Percentiles rank a stretch among this genome's conserved stretches.
Evolutionary conservation across 495 filamentous ascomycete species (phyloP).

Genomic region (Hypomontagnella monticulosa): DNA sequence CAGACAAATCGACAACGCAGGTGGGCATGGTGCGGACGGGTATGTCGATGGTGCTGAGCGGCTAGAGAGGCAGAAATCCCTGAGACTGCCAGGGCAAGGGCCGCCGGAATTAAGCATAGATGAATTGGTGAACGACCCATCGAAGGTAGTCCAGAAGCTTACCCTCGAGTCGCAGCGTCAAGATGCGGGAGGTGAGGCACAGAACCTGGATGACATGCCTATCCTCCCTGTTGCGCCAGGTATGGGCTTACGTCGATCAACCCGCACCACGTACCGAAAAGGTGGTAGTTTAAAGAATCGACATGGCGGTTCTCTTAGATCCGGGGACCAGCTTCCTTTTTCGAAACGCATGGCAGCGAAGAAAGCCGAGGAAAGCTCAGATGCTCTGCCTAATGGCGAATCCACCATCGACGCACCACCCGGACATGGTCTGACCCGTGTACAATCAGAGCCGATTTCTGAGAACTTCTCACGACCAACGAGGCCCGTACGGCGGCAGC

Average conservation of each 20-base stretch:
- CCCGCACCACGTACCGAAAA: constrained; percentile 87
- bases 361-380: constrained; percentile 66
- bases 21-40: constrained; percentile 66
- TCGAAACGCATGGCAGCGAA: constrained; percentile 72
- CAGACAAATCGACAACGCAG: constrained; percentile 81
- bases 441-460: constrained; percentile 80
- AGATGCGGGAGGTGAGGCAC: constrained; percentile 53
- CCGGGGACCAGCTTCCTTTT: constrained; percentile 63
- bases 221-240: constrained; percentile 82
- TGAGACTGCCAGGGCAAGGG: constrained; percentile 50
- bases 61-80: constrained; percentile 78
- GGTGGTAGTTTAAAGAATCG: constrained; percentile 84
- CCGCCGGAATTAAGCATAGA: constrained; percentile 74
- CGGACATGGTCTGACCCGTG: constrained; percentile 68
- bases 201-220: constrained; percentile 80
- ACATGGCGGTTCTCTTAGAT: constrained; percentile 64
- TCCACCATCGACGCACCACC: constrained; percentile 60
- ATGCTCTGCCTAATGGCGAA: constrained; percentile 61
- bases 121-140: constrained; percentile 81
- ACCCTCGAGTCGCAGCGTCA: constrained; percentile 57
- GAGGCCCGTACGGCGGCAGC: constrained; percentile 54
- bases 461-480: constrained; percentile 65
- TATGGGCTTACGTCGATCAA: constrained; percentile 85
- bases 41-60: constrained; percentile 91
- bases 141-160: constrained; percentile 72